These are phyloP conservation scores for Oryza glaberrima DNA, from an alignment of 176 grass and related monocot genomes.

Conservation along the genomic window DNA sequence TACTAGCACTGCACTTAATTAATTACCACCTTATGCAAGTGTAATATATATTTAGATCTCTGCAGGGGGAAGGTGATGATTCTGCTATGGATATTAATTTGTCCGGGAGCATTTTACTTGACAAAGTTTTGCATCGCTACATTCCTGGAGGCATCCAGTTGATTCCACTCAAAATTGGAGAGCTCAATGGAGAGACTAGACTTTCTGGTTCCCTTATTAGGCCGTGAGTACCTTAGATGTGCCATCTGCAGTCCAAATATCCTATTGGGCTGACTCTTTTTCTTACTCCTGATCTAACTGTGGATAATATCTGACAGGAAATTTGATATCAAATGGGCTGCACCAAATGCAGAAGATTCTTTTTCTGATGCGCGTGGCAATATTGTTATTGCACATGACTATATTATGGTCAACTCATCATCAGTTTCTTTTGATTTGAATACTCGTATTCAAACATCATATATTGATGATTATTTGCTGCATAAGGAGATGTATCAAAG, in stretches of 20 bases:
- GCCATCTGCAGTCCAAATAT: conserved; percentile 11
- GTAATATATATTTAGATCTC: conserved; percentile 47
- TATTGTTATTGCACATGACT: conserved; percentile 90
- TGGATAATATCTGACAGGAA: conserved; percentile 55
- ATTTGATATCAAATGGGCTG: conserved; percentile 99
- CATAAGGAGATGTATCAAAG: conserved; percentile 55
- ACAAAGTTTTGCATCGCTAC: conserved; percentile 85
- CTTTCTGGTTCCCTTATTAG: conserved; percentile 84
- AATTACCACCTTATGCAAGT: conserved; percentile 29
- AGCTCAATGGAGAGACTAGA: conserved; percentile 98
- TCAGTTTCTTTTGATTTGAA: conserved; percentile 95
- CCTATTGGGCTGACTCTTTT: neutral
- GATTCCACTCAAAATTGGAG: conserved; percentile 87
- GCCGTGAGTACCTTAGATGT: conserved; percentile 73
- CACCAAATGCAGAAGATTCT: conserved; percentile 94
- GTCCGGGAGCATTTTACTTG: conserved; percentile 93
- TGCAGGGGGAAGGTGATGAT: conserved; percentile 89
- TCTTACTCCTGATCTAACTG: neutral
- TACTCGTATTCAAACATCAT: conserved; percentile 87
- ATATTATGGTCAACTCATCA: conserved; percentile 82
- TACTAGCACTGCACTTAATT: neutral
- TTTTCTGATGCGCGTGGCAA: conserved; percentile 94
- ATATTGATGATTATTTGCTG: conserved; percentile 66
- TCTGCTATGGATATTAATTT: conserved; percentile 95
- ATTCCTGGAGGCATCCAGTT: conserved; percentile 75